phyloP scores from a whole-genome alignment of 208 protist genomes.

The Leishmania gerbilli region DNA sequence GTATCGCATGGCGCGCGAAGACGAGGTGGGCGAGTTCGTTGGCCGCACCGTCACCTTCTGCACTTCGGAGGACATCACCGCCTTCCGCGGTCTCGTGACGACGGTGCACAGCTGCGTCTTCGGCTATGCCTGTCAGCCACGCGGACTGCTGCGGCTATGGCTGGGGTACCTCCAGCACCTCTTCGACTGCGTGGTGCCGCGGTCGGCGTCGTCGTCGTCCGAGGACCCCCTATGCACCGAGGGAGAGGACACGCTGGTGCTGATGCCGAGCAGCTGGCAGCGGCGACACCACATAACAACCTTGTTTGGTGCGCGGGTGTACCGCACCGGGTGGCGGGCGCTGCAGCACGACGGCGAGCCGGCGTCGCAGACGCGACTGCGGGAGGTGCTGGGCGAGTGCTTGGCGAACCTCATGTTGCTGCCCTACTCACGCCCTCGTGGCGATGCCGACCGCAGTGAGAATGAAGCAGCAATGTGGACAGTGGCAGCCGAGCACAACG shows the following conservation, averaged over 20 bases:
- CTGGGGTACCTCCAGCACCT: slow-evolving; percentile 69
- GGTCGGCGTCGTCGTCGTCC: slow-evolving; percentile 9
- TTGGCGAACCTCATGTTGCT: slow-evolving; percentile 73
- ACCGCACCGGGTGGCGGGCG: slow-evolving; percentile 49
- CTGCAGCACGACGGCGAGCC: slow-evolving; percentile 32
- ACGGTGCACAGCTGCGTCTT: slow-evolving; percentile 70
- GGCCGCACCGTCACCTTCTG: slow-evolving; percentile 64
- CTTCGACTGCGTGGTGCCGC: slow-evolving; percentile 69
- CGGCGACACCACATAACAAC: slow-evolving; percentile 15
- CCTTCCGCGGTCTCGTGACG: slow-evolving; percentile 49
- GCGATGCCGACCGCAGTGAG: slow-evolving; percentile 16
- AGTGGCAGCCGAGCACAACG: background rate
- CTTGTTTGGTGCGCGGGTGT: slow-evolving; percentile 37
- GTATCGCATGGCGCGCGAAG: slow-evolving; percentile 40
- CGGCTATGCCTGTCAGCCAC: slow-evolving; percentile 42
- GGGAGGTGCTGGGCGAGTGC: slow-evolving; percentile 61
- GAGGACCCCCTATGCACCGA: background rate
- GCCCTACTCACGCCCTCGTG: slow-evolving; percentile 37
- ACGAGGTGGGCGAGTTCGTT: slow-evolving; percentile 41
- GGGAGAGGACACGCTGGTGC: slow-evolving; percentile 42
- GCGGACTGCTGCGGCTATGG: slow-evolving; percentile 72
- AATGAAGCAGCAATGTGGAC: slow-evolving; percentile 14
- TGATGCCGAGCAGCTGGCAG: slow-evolving; percentile 55
- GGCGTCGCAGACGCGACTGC: slow-evolving; percentile 65
- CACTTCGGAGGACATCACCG: slow-evolving; percentile 49